Percentiles rank a stretch among this genome's conserved stretches.
Evolutionary conservation across 495 filamentous ascomycete species (phyloP).

Genomic region (Clavariopsis aquatica): DNA sequence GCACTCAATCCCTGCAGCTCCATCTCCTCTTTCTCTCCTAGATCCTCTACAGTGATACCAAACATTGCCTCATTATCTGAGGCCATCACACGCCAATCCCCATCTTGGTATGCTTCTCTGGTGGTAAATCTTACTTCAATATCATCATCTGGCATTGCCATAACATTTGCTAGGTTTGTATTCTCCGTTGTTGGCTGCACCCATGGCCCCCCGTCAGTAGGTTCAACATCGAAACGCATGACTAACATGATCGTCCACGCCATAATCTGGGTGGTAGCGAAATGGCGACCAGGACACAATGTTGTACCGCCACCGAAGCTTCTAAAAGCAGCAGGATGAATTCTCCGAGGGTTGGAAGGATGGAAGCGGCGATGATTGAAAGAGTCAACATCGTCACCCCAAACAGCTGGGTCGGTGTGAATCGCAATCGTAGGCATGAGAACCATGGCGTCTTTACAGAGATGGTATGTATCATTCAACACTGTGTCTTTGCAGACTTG

Average conservation of each 20-base stretch:
- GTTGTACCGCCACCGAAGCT: background rate
- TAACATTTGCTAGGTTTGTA: background rate
- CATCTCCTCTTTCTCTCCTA: too few species aligned
- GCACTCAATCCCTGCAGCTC: too few species aligned
- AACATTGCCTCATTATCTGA: too few species aligned
- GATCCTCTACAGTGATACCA: too few species aligned
- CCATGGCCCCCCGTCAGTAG: background rate
- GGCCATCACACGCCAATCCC: too few species aligned
- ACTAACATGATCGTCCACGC: background rate
- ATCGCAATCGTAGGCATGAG: background rate
- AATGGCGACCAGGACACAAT: background rate
- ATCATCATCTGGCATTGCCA: background rate
- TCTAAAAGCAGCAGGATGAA: background rate
- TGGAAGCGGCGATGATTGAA: background rate
- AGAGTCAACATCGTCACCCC: background rate
- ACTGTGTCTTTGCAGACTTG: background rate
- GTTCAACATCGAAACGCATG: background rate
- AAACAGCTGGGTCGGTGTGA: background rate
- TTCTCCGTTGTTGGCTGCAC: background rate
- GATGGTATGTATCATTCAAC: background rate
- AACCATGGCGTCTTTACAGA: background rate
- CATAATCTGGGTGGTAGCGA: background rate
- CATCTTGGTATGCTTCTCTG: background rate
- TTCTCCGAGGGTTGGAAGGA: background rate
- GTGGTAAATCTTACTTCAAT: background rate